A percentile compares a stretch with the other conserved stretches of the same genome.
Conservation (phyloP, 75 land plant species). For the Pinus tabuliformis region DNA sequence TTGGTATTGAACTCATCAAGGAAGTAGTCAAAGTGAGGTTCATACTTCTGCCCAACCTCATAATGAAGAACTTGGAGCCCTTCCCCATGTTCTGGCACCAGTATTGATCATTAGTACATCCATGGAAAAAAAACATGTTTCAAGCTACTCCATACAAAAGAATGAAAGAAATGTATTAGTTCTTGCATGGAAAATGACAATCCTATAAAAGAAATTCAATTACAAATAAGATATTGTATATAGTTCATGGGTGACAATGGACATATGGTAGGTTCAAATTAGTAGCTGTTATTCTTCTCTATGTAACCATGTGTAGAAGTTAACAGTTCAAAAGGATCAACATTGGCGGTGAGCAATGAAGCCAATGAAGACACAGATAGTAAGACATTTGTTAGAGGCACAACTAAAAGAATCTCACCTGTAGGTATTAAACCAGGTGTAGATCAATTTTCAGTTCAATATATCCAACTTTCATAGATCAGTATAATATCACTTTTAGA, state of each 20-base stretch:
- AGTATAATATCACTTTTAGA: neutral
- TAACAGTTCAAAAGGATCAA: neutral
- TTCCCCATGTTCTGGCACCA: conserved; percentile 82
- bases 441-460: neutral
- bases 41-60: conserved; percentile 93
- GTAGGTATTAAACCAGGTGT: neutral
- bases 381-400: neutral
- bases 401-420: neutral
- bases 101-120: conserved; percentile 1
- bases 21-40: conserved; percentile 95
- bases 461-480: neutral
- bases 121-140: neutral
- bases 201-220: conserved; percentile 4
- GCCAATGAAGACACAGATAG: neutral
- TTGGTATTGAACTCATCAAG: conserved; percentile 78
- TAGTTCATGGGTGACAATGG: neutral
- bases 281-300: neutral
- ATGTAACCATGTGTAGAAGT: neutral
- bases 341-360: neutral
- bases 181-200: neutral
- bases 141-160: neutral
- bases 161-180: neutral
- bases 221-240: neutral
- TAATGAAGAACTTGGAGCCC: conserved; percentile 95
- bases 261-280: neutral